phyloP scores from a whole-genome alignment of 805 yeast genomes.

The Wickerhamomyces mucosus region DNA sequence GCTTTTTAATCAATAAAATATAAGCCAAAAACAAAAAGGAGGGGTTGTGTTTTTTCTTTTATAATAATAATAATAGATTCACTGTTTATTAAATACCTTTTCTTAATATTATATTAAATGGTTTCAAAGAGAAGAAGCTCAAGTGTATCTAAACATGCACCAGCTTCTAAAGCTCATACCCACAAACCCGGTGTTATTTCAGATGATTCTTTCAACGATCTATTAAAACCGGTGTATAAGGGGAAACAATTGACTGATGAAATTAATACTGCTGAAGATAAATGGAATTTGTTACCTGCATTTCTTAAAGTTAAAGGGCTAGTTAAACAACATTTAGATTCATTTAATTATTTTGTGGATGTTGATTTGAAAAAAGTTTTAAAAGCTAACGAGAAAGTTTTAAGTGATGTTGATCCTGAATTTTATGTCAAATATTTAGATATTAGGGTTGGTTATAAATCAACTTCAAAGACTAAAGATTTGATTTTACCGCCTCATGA shows the following conservation, averaged over 20 bases:
- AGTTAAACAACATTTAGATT: conserved; percentile 94
- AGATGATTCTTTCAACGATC: conserved; percentile 64
- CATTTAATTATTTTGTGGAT: conserved; percentile 95
- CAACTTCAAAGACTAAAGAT: conserved; percentile 45
- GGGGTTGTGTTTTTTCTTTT: too few species aligned
- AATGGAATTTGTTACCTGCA: conserved; percentile 95
- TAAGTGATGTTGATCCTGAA: conserved; percentile 95
- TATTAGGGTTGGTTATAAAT: conserved; percentile 79
- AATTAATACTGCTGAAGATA: conserved; percentile 85
- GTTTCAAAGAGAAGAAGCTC: conserved; percentile 19
- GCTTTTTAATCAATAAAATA: too few species aligned
- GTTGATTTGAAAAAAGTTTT: conserved; percentile 88
- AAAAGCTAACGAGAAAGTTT: conserved; percentile 77
- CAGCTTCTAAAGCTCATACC: conserved; percentile 4
- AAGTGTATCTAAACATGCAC: conserved; percentile 4
- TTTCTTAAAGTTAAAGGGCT: conserved; percentile 91
- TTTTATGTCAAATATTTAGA: conserved; percentile 89
- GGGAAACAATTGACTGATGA: conserved; percentile 86
- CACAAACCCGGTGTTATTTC: conserved; percentile 17
- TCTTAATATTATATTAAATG: too few species aligned
- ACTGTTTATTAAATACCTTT: too few species aligned
- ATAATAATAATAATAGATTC: too few species aligned
- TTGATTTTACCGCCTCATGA: conserved; percentile 83
- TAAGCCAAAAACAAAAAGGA: too few species aligned
- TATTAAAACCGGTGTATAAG: conserved; percentile 70